Evolutionary conservation across 2,329 filamentous ascomycete genomes (phyloP), one percentile per base, ranked within the genome.

Genomic region (Penicillium sp.): DNA sequence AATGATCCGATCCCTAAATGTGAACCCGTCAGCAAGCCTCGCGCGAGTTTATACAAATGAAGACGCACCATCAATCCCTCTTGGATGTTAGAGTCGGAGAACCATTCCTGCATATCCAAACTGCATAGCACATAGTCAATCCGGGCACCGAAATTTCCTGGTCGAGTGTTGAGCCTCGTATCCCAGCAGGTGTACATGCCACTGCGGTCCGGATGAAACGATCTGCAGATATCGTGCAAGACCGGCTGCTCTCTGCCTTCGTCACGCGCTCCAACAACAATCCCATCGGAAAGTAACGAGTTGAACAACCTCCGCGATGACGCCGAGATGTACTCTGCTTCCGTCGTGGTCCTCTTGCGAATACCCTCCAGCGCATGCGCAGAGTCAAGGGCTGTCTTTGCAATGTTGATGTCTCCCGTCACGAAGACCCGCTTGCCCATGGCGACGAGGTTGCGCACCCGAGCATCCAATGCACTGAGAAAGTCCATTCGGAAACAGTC

Each of bases 141-240:
- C 31, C 94, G 84, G 48, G 89, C 88, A 5, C 94, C 94, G 70
- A 88, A 95, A 68, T 97, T 97, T 2, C 89, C 91, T 3, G 92
- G 92, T n/a, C 94, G 81, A n/a, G 90, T 89, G 70, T 97, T 97
- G 66, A 91, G 88, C 69, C 89, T 92, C 45, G 90, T 92, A 57
- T 97, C 91, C 92, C 92, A 97, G 69, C 92, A 96, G 0, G 94
- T 97, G 69, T 90, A 97, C 94, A 99, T 97, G 54, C 90, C 90
- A 55, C 79, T 78, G 35, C 94, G 81, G n/a, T 77, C 74, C 0
- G 89, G 88, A 65, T 96, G 88, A 65, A 92, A 95, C 24, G 81
- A 82, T 44, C 94, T 83, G 61, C 89, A 92, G 16, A 95, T 77
- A 73, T 99, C 94, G 81, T 87, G 89, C 36, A 97, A 75, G 1